These are phyloP conservation scores for Phytophthora sojae DNA, from an alignment of 352 stramenopile species.

Conservation along the genomic window DNA sequence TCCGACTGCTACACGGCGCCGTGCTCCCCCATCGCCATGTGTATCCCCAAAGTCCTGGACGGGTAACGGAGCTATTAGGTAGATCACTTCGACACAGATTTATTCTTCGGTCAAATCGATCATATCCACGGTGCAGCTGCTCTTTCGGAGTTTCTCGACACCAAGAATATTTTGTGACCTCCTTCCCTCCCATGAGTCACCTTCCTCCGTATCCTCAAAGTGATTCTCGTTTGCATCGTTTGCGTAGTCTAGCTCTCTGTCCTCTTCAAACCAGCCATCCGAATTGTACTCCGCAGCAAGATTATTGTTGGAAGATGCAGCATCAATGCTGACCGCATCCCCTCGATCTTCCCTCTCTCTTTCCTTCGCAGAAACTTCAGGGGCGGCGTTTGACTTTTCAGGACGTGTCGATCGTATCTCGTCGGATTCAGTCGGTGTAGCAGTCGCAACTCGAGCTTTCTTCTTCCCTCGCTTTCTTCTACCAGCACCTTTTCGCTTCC, in stretches of 20 bases:
- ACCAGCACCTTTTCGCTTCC: conserved; percentile 9
- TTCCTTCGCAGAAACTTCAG: not conserved
- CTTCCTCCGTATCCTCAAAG: not conserved
- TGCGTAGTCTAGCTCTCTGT: conserved; percentile 7
- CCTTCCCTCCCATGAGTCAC: not conserved
- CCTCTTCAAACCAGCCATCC: conserved; percentile 46
- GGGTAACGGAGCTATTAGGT: conserved; percentile 1
- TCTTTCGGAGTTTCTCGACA: not conserved
- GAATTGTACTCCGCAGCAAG: conserved; percentile 25
- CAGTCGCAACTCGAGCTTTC: not conserved
- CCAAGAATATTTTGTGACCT: not conserved
- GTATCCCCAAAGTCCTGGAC: conserved; percentile 44
- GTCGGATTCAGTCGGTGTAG: no score
- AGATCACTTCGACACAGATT: not conserved
- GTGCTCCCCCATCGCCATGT: conserved; percentile 65
- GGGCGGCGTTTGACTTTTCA: not conserved
- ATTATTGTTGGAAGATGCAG: conserved; percentile 4
- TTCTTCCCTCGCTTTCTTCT: conserved; percentile 10
- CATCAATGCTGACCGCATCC: conserved; percentile 11
- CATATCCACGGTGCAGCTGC: conserved; percentile 9
- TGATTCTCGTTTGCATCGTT: not conserved
- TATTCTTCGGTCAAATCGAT: conserved; percentile 40
- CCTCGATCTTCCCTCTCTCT: not conserved
- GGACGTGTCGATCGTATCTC: no score
- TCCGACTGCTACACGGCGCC: conserved; percentile 63